Evolutionary conservation across 495 filamentous ascomycete species (phyloP).

Genomic region (Xylaria grammica): DNA sequence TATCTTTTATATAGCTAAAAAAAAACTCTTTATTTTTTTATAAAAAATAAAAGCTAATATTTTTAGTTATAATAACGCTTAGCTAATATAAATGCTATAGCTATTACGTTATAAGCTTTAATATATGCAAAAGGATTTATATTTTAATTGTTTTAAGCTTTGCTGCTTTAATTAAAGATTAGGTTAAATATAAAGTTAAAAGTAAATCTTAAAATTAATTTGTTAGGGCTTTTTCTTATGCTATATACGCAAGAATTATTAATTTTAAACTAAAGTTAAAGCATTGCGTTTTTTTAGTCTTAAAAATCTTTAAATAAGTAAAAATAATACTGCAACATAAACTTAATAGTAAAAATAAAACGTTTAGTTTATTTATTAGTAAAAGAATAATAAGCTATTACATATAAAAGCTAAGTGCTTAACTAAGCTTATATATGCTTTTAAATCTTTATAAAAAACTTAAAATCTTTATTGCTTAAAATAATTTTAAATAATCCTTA

Average conservation of each 20-base stretch:
- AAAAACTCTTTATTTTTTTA: neutral
- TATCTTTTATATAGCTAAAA: conserved; percentile 15
- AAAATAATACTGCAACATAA: conserved; percentile 14
- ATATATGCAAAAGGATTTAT: neutral
- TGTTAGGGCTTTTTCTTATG: neutral
- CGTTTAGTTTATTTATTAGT: conserved; percentile 9
- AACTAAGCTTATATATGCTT: neutral
- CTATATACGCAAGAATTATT: neutral
- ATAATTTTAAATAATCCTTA: conserved; percentile 12
- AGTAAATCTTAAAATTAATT: conserved; percentile 11
- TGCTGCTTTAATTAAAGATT: no score
- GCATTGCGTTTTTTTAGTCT: neutral
- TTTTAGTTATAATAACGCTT: conserved; percentile 12
- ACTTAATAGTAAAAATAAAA: conserved; percentile 18
- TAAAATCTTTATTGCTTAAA: neutral
- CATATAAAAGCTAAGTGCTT: neutral
- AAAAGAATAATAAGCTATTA: conserved; percentile 7
- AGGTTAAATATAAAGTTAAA: conserved; percentile 17
- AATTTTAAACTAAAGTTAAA: conserved; percentile 14
- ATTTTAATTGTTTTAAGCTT: neutral
- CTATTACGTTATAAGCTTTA: conserved; percentile 5
- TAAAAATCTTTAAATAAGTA: neutral
- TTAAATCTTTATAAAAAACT: conserved; percentile 5
- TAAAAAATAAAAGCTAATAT: conserved; percentile 15
- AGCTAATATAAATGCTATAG: conserved; percentile 1